phyloP scores from a whole-genome alignment of 768 basidiomycete species.

The Mrakia blollopis region DNA sequence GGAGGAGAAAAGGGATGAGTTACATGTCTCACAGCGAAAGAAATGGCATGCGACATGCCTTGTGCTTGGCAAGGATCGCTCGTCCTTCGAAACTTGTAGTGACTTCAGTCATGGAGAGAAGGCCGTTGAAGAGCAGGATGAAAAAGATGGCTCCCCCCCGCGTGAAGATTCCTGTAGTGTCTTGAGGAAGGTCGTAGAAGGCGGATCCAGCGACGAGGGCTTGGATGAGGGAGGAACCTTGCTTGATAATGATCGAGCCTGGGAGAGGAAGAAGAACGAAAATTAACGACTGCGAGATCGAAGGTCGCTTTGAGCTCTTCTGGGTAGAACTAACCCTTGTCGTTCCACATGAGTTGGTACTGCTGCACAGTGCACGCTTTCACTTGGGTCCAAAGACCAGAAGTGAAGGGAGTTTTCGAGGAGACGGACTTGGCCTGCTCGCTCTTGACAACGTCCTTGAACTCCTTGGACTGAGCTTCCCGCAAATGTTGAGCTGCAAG shows the following conservation, averaged over 20 bases:
- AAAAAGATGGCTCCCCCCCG: constrained; percentile 75
- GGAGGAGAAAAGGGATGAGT: no score
- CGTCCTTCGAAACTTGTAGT: constrained; percentile 54
- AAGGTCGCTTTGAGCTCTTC: background rate
- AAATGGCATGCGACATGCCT: background rate
- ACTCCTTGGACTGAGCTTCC: constrained; percentile 61
- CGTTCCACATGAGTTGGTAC: constrained; percentile 63
- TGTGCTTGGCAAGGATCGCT: constrained; percentile 54
- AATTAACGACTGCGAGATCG: background rate
- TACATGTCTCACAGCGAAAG: no score
- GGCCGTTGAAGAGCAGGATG: constrained; percentile 29
- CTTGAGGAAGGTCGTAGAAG: constrained; percentile 66
- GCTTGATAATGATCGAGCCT: constrained; percentile 51
- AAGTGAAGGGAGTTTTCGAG: constrained; percentile 46
- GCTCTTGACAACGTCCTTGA: constrained; percentile 65
- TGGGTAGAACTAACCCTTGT: constrained; percentile 49
- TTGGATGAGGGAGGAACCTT: constrained; percentile 46
- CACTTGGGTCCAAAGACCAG: constrained; percentile 70
- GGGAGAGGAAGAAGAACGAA: background rate
- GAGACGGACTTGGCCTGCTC: constrained; percentile 58
- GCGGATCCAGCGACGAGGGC: constrained; percentile 66
- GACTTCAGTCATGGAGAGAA: constrained; percentile 40
- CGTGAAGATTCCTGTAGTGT: constrained; percentile 78
- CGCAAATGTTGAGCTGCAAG: constrained; percentile 51
- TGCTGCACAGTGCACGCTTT: constrained; percentile 64